Conservation (phyloP, 768 basidiomycete genomes). For the Thelephora ganbajun region DNA sequence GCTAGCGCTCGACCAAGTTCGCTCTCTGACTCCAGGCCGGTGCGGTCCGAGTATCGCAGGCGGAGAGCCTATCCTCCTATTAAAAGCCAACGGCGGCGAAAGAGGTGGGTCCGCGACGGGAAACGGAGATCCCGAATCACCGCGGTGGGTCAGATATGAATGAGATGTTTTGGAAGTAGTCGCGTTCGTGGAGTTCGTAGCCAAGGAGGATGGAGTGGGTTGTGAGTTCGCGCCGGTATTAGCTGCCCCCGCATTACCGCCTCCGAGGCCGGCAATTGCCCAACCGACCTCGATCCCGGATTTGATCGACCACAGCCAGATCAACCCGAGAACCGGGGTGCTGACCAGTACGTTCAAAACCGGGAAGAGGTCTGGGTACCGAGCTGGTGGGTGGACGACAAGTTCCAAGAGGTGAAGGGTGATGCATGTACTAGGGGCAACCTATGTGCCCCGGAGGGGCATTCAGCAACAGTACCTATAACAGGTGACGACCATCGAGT, state of each 20-base stretch:
- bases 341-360: constrained; percentile 77
- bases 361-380: constrained; percentile 75
- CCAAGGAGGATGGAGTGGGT: background rate
- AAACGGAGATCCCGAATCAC: too few relatives aligned
- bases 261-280: constrained; percentile 49
- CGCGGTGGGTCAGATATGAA: too few relatives aligned
- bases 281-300: constrained; percentile 69
- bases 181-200: too few relatives aligned
- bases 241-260: background rate
- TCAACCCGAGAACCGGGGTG: constrained; percentile 64
- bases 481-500: background rate
- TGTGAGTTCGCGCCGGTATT: background rate
- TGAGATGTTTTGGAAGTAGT: too few relatives aligned
- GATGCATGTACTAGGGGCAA: constrained; percentile 39
- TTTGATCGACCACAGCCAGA: constrained; percentile 87
- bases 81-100: too few relatives aligned
- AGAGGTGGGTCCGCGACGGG: too few relatives aligned
- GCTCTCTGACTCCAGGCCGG: too few relatives aligned
- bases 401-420: constrained; percentile 53
- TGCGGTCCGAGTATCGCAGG: too few relatives aligned
- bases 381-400: constrained; percentile 45
- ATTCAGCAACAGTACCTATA: background rate
- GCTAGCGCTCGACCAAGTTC: too few relatives aligned
- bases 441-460: constrained; percentile 19
- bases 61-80: too few relatives aligned